Evolutionary conservation across 2,329 filamentous ascomycete genomes (phyloP), one percentile per base, ranked within the genome.

Genomic region (Tolypocladium capitatum): DNA sequence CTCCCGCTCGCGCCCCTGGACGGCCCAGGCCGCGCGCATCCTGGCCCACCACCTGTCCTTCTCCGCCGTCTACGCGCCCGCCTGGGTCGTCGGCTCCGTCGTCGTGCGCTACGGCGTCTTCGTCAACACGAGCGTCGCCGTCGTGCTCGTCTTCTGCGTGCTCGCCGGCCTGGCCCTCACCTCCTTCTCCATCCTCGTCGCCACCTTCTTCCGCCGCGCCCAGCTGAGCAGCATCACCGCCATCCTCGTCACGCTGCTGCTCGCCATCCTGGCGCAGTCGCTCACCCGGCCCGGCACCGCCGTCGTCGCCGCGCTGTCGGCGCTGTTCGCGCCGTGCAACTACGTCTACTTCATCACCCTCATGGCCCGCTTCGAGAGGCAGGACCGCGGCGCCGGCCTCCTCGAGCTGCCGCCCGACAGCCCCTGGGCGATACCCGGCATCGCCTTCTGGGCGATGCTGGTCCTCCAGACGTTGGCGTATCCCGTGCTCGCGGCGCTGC

Each of bases 261-360:
- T 96, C 1, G 89, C 84, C 16, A 85, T 96, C 55, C 70, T 95
- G 21, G 83, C 88, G 0, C 90, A 96, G 63, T 79, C 87, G 16
- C 69, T 86, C 18, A 80, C 75, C 0, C 73, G 72, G 1, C 78
- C 80, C 4, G 70, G 67, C 9, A 85, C 81, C 1, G 80, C 69
- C 1, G 73, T 80, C 1, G 84, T 91, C 3, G 74, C 76, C 6
- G 68, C 86, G 4, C 70, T 94, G 13, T 83, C 83, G 51, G 60
- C 94, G 14, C 64, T 96, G 0, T 96, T 96, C 60, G 78, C 87
- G 0, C 86, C 90, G 0, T 94, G 90, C 71, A 90, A 88, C 56
- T 95, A 88, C 59, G 84, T 91, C 14, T 89, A 83, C 61, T 92
- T 91, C 60, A 74, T 81, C 47, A 80, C 85, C 18, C 76, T 83